Percentiles rank a stretch among this genome's conserved stretches.
These are phyloP conservation scores for Fusarium sp. DNA, from an alignment of 2,329 filamentous ascomycete genomes.

Conservation along the genomic window DNA sequence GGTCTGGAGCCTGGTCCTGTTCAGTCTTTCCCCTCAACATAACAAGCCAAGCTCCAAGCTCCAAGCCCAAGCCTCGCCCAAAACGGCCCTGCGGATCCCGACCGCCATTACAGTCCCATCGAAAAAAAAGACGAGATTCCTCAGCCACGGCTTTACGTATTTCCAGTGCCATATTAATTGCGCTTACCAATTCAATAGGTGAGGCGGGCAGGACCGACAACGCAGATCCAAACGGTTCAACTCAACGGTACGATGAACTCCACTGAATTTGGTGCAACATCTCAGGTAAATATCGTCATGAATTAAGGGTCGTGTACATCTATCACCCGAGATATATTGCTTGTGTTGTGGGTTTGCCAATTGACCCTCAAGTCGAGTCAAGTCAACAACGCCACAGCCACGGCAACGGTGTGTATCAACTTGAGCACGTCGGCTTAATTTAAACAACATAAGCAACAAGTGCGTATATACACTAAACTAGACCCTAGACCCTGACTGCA, in stretches of 20 bases:
- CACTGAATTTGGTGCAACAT: constrained; percentile 5
- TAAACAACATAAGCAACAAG: constrained; percentile 1
- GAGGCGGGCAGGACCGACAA: background rate
- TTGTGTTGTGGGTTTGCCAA: background rate
- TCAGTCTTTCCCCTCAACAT: background rate
- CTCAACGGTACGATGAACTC: background rate
- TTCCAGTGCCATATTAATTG: background rate
- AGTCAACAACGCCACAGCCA: background rate
- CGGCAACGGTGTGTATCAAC: background rate
- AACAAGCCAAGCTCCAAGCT: background rate
- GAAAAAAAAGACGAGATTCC: background rate
- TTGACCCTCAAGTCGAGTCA: background rate
- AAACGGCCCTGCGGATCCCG: constrained; percentile 19
- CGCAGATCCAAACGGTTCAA: background rate
- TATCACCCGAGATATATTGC: constrained; percentile 1
- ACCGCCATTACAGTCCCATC: background rate
- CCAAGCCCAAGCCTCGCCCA: constrained; percentile 1
- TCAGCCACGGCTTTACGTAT: background rate
- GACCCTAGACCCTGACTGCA: background rate
- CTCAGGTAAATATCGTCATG: background rate
- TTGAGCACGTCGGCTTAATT: constrained; percentile 1
- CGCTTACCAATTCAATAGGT: constrained; percentile 9
- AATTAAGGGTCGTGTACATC: background rate
- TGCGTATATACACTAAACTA: constrained; percentile 16
- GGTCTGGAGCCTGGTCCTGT: constrained; percentile 6